These are phyloP conservation scores for Lagenidium giganteum DNA, from an alignment of 352 stramenopile genomes.

Conservation along the genomic window DNA sequence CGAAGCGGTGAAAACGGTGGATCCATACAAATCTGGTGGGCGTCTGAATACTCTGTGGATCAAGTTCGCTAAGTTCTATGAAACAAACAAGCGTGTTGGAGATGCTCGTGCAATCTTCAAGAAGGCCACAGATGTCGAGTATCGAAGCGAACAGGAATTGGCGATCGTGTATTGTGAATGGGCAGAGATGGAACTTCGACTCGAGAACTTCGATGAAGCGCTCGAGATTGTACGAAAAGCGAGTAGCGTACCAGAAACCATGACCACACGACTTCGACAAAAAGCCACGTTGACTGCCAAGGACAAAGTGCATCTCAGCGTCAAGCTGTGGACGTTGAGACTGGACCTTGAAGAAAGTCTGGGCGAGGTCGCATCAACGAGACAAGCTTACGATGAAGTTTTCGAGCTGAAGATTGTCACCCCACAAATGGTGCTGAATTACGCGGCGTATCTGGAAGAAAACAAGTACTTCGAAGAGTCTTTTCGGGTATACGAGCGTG, in stretches of 20 bases:
- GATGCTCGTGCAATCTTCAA: slow-evolving; percentile 93
- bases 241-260: slow-evolving; percentile 50
- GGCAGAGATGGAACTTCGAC: slow-evolving; percentile 95
- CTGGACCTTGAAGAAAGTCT: slow-evolving; percentile 98
- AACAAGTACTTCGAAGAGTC: slow-evolving; percentile 97
- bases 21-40: slow-evolving; percentile 80
- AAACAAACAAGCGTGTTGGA: slow-evolving; percentile 87
- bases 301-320: slow-evolving; percentile 85
- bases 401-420: slow-evolving; percentile 97
- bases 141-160: slow-evolving; percentile 88
- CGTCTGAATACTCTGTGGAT: slow-evolving; percentile 92
- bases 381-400: slow-evolving; percentile 92
- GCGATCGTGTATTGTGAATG: slow-evolving; percentile 93
- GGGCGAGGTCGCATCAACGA: slow-evolving; percentile 92
- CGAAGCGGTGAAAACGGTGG: slow-evolving; percentile 91
- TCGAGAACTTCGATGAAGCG: slow-evolving; percentile 94
- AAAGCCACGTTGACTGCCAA: slow-evolving; percentile 46
- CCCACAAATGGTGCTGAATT: slow-evolving; percentile 97
- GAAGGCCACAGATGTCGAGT: slow-evolving; percentile 77
- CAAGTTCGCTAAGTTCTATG: slow-evolving; percentile 94
- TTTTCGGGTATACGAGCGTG: slow-evolving; percentile 93
- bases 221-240: slow-evolving; percentile 85
- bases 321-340: slow-evolving; percentile 96
- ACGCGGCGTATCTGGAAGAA: slow-evolving; percentile 94
- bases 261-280: slow-evolving; percentile 43